phyloP scores from a whole-genome alignment of 139 green algal species.

The Closterium sp. region DNA sequence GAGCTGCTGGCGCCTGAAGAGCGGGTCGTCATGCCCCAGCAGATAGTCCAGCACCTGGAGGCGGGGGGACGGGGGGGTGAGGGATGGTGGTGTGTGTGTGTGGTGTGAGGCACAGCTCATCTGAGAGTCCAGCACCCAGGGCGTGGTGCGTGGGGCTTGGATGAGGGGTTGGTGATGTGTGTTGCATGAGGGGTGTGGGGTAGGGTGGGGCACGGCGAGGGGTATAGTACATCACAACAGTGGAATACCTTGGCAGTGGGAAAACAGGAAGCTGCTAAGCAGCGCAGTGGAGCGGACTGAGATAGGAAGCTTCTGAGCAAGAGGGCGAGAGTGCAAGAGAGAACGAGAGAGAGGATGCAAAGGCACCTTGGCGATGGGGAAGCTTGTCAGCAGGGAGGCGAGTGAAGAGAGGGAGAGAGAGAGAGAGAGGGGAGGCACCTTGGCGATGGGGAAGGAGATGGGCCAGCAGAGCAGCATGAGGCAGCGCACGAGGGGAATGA shows the following conservation, averaged over 20 bases:
- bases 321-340: no score
- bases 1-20: slow-evolving; percentile 28
- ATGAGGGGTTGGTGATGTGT: background rate
- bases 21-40: slow-evolving; percentile 23
- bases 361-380: background rate
- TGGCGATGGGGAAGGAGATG: slow-evolving; percentile 29
- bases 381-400: no score
- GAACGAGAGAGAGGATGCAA: no score
- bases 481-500: slow-evolving; percentile 4
- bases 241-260: background rate
- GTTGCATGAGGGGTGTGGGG: background rate
- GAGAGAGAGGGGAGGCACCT: background rate
- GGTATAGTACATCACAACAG: background rate
- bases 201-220: background rate
- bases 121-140: no score
- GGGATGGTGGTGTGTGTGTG: background rate
- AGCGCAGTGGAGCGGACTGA: no score
- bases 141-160: background rate
- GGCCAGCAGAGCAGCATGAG: slow-evolving; percentile 34
- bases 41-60: slow-evolving; percentile 34
- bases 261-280: background rate
- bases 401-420: no score
- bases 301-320: no score
- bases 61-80: background rate
- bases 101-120: no score